phyloP scores from a whole-genome alignment of 116 monocot genomes.

The Dioscorea cayenensis region DNA sequence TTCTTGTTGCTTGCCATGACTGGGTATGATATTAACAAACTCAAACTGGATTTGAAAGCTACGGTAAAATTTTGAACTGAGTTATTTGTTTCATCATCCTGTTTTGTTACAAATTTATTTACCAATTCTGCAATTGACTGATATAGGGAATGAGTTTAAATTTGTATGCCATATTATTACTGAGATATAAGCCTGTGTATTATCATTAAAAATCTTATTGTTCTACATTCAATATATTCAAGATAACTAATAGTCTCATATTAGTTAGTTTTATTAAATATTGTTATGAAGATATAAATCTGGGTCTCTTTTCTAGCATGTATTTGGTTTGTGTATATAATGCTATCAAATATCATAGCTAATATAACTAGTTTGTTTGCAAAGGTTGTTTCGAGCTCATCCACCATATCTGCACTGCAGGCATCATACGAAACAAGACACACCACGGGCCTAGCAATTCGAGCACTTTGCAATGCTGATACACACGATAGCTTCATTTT shows the following conservation, averaged over 20 bases:
- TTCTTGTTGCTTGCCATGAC: conserved; percentile 76
- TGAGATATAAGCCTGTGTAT: too few relatives aligned
- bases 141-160: not conserved
- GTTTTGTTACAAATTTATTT: not conserved
- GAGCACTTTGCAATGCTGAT: conserved; percentile 53
- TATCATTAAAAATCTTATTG: too few relatives aligned
- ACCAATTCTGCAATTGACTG: not conserved
- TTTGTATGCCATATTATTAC: too few relatives aligned
- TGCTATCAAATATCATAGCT: too few relatives aligned
- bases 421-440: conserved; percentile 39
- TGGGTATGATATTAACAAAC: conserved; percentile 32
- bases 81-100: not conserved
- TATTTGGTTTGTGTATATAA: too few relatives aligned
- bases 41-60: not conserved
- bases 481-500: conserved; percentile 25
- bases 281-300: too few relatives aligned
- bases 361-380: too few relatives aligned
- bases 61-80: not conserved
- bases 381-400: too few relatives aligned
- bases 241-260: too few relatives aligned
- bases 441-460: conserved; percentile 35
- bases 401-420: conserved; percentile 23
- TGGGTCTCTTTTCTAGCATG: too few relatives aligned
- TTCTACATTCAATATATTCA: too few relatives aligned
- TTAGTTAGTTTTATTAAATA: too few relatives aligned